Conservation (phyloP, 129 eudicot genomes). For the Artemisia annua region DNA sequence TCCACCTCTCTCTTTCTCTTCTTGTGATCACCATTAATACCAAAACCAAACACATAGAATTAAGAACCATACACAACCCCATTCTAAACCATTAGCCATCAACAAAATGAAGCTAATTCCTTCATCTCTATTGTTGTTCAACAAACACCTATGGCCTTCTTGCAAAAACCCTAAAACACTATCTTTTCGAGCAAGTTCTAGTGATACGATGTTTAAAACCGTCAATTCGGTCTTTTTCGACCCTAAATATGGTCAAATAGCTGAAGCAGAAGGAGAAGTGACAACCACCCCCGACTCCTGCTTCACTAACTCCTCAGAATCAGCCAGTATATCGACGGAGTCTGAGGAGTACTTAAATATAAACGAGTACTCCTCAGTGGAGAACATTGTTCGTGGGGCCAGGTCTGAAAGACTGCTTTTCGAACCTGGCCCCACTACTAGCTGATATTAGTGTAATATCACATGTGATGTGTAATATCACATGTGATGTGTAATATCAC, state of each 20-base stretch:
- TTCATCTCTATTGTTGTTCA: slow-evolving; percentile 48
- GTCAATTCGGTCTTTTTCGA: slow-evolving; percentile 77
- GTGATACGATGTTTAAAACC: slow-evolving; percentile 67
- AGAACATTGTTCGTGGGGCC: slow-evolving; percentile 60
- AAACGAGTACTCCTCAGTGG: slow-evolving; percentile 40
- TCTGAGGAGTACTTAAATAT: slow-evolving; percentile 42
- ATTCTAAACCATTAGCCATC: slow-evolving; percentile 28
- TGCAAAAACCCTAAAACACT: slow-evolving; percentile 73
- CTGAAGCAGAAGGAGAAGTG: slow-evolving; percentile 35
- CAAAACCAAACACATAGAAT: slow-evolving; percentile 28
- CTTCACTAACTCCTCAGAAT: slow-evolving; percentile 66
- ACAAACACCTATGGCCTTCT: slow-evolving; percentile 69
- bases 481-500: too few relatives aligned
- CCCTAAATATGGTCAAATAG: slow-evolving; percentile 26
- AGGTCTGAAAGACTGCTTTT: slow-evolving; percentile 66
- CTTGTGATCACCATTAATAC: slow-evolving; percentile 39
- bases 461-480: too few relatives aligned
- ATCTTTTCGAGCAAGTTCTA: slow-evolving; percentile 54
- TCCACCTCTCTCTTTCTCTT: slow-evolving; percentile 53
- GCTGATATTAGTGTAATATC: too few relatives aligned
- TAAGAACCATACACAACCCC: slow-evolving; percentile 22
- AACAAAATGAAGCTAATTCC: slow-evolving; percentile 59
- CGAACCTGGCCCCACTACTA: slow-evolving; percentile 57
- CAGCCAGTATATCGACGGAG: slow-evolving; percentile 55
- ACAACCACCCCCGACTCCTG: slow-evolving; percentile 50